Conservation (phyloP, 225 moss, liverwort and hornwort species). For the Antitrichia curtipendula region DNA sequence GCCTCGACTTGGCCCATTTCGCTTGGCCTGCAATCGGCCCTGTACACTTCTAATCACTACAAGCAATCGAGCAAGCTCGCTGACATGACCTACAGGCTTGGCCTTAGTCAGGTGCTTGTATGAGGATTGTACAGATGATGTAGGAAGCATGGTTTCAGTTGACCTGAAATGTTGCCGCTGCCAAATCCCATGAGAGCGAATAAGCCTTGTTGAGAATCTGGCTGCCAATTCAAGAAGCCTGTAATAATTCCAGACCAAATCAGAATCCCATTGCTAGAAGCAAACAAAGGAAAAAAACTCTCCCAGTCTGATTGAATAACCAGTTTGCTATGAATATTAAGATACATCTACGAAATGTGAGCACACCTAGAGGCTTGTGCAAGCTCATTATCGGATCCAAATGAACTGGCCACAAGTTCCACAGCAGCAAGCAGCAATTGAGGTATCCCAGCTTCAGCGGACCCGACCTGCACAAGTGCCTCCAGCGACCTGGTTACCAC, state of each 20-base stretch:
- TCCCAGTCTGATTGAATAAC: background rate
- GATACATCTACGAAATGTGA: background rate
- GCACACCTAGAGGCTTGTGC: constrained; percentile 63
- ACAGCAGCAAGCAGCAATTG: constrained; percentile 81
- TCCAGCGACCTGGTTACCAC: constrained; percentile 41
- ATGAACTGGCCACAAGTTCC: constrained; percentile 70
- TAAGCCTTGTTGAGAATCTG: constrained; percentile 71
- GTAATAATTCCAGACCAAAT: constrained; percentile 2
- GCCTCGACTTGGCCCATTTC: constrained; percentile 63
- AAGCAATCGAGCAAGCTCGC: constrained; percentile 82
- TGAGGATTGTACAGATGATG: constrained; percentile 21
- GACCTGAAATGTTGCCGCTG: constrained; percentile 7
- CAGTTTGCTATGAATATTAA: background rate
- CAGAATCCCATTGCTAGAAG: background rate
- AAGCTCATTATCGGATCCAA: constrained; percentile 85
- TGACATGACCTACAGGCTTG: constrained; percentile 35
- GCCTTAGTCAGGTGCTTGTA: background rate
- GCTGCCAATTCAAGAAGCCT: constrained; percentile 84
- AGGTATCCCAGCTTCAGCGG: constrained; percentile 76
- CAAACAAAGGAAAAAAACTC: background rate
- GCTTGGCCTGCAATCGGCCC: constrained; percentile 63
- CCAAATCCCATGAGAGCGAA: constrained; percentile 69
- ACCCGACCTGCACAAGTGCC: constrained; percentile 70
- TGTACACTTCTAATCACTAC: constrained; percentile 89
- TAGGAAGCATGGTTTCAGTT: background rate